Base-by-base conservation (phyloP, 768 basidiomycete genomes). In the Leccinum sublutescens region DNA sequence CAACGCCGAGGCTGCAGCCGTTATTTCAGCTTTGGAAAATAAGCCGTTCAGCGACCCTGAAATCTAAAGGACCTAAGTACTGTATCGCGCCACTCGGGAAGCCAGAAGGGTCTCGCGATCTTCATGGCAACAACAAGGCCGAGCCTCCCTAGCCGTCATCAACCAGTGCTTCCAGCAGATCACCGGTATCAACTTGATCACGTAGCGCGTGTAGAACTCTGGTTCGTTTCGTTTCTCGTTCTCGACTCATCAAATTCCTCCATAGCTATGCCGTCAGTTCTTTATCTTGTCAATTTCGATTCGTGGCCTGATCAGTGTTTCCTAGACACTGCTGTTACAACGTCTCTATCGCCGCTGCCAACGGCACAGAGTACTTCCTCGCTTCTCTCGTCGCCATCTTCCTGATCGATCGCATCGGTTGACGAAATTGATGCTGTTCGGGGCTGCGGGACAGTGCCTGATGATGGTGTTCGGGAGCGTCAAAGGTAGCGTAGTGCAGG, bases 151-250 rank as follows among this genome's bases (percentile, higher is more conserved):
- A 50, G 87, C 82, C 2, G 74, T 87, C 21, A 71, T 80, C 50
- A 80, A 81, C 50, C 86, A 88, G 64, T 83, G 83, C 66, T 87
- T 86, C 75, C 85, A 88, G 68, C 86, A 87, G 74, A 85, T 87
- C 31, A 82, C 83, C 5, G 85, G 85, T 7, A 85, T 85, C 70
- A 86, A 85, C 67, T 67, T 87, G 58, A 85, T 88, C 68, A 86
- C 83, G 2, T 87, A 85, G 74, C 83, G 72, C 53, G 82, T 78
- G 27, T 68, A 66, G 59, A 23, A 53, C 23, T 25, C 23, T 25
- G 64, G 38, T 17, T 66, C 34, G 34, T 19, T 48, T 47, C 11
- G 1, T 36, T 17, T n/a, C 40, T 53, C 36, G 4, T 52, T 60
- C 70, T 25, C 75, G 70, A 5, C 49, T 64, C 58, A 67, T 47